Conservation (phyloP, 306 rosid genomes). For the Rosa multiflora region DNA sequence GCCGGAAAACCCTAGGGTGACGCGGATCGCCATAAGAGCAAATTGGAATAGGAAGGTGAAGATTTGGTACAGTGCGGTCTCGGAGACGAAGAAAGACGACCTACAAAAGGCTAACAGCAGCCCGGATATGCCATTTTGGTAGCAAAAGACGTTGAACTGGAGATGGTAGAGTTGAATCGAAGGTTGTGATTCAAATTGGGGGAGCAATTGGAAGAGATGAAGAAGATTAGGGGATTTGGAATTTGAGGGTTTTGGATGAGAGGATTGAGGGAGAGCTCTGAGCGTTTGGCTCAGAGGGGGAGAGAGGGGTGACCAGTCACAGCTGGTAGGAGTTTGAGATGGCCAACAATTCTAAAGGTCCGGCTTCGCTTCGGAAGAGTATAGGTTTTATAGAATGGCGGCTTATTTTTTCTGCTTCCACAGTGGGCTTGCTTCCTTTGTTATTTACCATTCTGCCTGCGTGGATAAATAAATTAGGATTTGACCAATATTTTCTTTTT, state of each 20-base stretch:
- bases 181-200: neutral
- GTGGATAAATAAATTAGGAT: neutral
- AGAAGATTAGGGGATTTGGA: neutral
- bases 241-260: neutral
- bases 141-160: constrained; percentile 29
- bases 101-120: constrained; percentile 42
- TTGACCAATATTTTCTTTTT: neutral
- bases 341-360: neutral
- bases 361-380: neutral
- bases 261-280: constrained; percentile 11
- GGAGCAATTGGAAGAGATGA: constrained; percentile 20
- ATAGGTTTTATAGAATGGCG: neutral
- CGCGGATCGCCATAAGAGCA: constrained; percentile 67
- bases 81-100: constrained; percentile 20
- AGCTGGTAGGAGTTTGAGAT: neutral
- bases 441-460: constrained; percentile 25
- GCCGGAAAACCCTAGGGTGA: constrained; percentile 72
- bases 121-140: constrained; percentile 32
- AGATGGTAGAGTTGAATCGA: constrained; percentile 39
- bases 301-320: neutral
- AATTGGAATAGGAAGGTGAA: constrained; percentile 33
- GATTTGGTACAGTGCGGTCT: constrained; percentile 43
- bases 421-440: neutral
- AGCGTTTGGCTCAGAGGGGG: neutral
- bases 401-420: neutral